Percentiles rank a stretch among this genome's conserved stretches.
These are phyloP conservation scores for Annulohypoxylon bovei DNA, from an alignment of 495 filamentous ascomycete genomes.

Conservation along the genomic window DNA sequence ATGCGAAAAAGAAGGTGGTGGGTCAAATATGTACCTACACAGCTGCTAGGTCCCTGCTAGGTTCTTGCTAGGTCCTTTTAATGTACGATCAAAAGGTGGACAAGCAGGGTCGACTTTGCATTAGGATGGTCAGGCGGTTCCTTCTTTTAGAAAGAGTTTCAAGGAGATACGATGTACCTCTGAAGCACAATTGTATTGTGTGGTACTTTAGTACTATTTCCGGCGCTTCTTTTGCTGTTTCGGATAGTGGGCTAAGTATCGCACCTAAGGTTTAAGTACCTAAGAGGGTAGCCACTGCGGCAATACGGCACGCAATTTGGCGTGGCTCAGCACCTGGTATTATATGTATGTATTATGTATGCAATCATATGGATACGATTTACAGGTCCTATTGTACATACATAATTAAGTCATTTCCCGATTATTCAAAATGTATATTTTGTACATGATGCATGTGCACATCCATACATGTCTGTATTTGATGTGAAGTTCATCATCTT, in stretches of 20 bases:
- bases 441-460: neutral
- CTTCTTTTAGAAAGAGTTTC: constrained; percentile 31
- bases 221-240: constrained; percentile 36
- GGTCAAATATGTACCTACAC: constrained; percentile 25
- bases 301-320: constrained; percentile 37
- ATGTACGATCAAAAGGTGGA: neutral
- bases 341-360: neutral
- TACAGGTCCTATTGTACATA: neutral
- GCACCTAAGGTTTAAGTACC: neutral
- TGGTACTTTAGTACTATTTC: constrained; percentile 29
- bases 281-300: constrained; percentile 12
- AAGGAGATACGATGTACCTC: constrained; percentile 25
- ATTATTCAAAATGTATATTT: neutral
- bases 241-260: constrained; percentile 15
- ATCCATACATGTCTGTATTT: neutral
- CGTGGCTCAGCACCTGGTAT: constrained; percentile 33
- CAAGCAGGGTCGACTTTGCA: constrained; percentile 8
- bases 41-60: too few relatives aligned
- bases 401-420: neutral
- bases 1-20: constrained; percentile 32
- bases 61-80: too few relatives aligned
- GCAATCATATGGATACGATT: neutral
- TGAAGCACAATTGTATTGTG: constrained; percentile 14
- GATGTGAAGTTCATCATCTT: constrained; percentile 5
- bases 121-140: constrained; percentile 33